Base-by-base conservation (phyloP, 345 rosid genomes). In the Excoecaria agallocha region DNA sequence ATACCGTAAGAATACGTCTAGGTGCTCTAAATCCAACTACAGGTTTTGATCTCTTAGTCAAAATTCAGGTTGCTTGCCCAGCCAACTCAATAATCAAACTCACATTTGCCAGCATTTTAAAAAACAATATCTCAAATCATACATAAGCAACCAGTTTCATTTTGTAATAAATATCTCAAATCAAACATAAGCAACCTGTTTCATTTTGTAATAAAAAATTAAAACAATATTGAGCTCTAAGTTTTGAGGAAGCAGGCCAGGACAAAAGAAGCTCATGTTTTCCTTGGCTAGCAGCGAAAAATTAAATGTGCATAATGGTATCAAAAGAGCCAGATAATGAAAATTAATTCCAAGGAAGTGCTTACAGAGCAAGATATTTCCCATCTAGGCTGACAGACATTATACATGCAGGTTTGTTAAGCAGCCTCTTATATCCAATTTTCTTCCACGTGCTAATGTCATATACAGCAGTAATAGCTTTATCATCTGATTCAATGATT, bases 311-410 rank as follows among this genome's bases (percentile, higher is more conserved):
- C 30, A 30, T 30, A 52, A 52, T 52, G 56, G 56, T 52, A 52
- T 15, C 3, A 52, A 15, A 52, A 52, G 20, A 15, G n/a, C 4
- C 11, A 49, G 0, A 8, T 6, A 49, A 49, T 1, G 10, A 15
- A 52, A 52, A n/a, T n/a, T 52, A 52, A 52, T 52, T 1, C n/a
- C 56, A 12, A 56, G 8, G n/a, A 5, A 71, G 68, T 57, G 43
- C 99, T 87, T 85, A 95, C 97, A 82, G 72, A 74, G 97, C 94
- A 80, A 95, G 90, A 81, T 95, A 95, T 87, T 93, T 95, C 43
- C 98, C 99, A 77, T 93, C 96, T 82, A 84, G 77, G 86, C 99
- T 95, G 81, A 93, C 82, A 38, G 97, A 89, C 97, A 95, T 89
- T 43, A 85, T 74, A 10, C 91, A 84, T 60, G 95, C 98, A 65